A percentile compares a stretch with the other conserved stretches of the same genome.
These are phyloP conservation scores for Starmerella powellii DNA, from an alignment of 805 yeast genomes.

Conservation along the genomic window DNA sequence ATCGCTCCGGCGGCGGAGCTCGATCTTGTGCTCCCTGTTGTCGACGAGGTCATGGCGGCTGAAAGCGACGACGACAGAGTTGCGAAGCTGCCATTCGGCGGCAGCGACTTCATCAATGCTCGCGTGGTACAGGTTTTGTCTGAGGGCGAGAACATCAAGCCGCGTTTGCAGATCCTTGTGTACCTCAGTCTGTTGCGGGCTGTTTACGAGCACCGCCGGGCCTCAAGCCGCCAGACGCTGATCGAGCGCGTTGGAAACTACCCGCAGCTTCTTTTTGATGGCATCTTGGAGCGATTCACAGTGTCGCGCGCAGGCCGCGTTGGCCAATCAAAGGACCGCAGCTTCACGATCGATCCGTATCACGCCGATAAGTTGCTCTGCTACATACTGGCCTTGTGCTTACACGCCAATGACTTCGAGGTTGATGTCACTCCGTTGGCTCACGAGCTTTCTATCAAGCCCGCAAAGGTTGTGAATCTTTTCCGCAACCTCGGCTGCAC, in stretches of 20 bases:
- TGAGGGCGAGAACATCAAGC: conserved; percentile 37
- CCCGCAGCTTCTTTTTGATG: conserved; percentile 62
- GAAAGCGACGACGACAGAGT: conserved; percentile 38
- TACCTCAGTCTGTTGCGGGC: conserved; percentile 73
- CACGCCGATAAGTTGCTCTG: conserved; percentile 79
- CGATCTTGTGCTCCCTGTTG: conserved; percentile 40
- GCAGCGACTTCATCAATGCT: conserved; percentile 45
- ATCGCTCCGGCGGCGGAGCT: conserved; percentile 62
- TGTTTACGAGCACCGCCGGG: conserved; percentile 60
- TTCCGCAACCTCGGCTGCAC: conserved; percentile 74
- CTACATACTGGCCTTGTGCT: conserved; percentile 54
- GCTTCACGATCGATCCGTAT: conserved; percentile 75
- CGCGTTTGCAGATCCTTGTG: conserved; percentile 43
- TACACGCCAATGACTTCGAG: conserved; percentile 64
- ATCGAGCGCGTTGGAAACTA: conserved; percentile 49
- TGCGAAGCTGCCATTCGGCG: conserved; percentile 50
- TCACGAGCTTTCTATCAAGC: conserved; percentile 69
- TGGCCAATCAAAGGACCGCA: conserved; percentile 64
- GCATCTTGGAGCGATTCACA: conserved; percentile 60
- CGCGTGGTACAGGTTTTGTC: conserved; percentile 28
- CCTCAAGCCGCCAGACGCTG: conserved; percentile 46
- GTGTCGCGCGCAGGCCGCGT: conserved; percentile 45
- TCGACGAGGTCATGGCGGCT: conserved; percentile 45
- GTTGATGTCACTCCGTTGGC: conserved; percentile 74
- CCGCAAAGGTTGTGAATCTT: conserved; percentile 53